Evolutionary conservation across 2,329 filamentous ascomycete genomes (phyloP), one percentile per base, ranked within the genome.

Genomic region (Lecanosticta acicola): DNA sequence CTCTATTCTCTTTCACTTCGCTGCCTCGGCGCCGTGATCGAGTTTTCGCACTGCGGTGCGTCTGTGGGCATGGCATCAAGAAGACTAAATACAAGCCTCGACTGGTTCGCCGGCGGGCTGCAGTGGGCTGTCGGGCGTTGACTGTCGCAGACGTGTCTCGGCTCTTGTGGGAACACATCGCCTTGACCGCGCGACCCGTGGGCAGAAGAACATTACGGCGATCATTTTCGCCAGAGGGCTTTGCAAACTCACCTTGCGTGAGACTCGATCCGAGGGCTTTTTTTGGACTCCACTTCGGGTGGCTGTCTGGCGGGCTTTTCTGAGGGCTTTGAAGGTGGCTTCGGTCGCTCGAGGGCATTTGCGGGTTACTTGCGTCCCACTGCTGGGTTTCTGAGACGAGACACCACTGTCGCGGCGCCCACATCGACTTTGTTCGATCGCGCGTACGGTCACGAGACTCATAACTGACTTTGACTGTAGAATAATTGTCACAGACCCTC

Each of bases 111-210:
- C 43, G 46, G 41, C 50, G 48, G 48, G 45, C 46, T 56, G 43
- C 52, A 55, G 55, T 56, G 53, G 58, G 59, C 59, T 58, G 41
- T 50, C 37, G 44, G 33, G 53, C 51, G 48, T 47, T 52, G 42
- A 51, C 41, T 41, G 48, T 57, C 51, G 55, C 55, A 49, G 32
- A 41, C 21, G 36, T 59, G 67, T 69, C 69, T 70, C 64, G 71
- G 71, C 70, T 51, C 48, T 63, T 75, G 72, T 74, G 72, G 72
- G 71, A 73, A 75, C 72, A 72, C 72, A 53, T 49, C 41, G 71
- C 72, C 72, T 69, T 65, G 68, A 67, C 62, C 54, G 56, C 59
- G 65, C 64, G 62, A 58, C 43, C 65, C 69, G 69, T 71, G 69
- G 68, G 70, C 70, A 57, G 46, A 53, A 29, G 5, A 7, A 11